Evolutionary conservation across 2,329 filamentous ascomycete genomes (phyloP), one percentile per base, ranked within the genome.

Genomic region (Clarireedia sp.): DNA sequence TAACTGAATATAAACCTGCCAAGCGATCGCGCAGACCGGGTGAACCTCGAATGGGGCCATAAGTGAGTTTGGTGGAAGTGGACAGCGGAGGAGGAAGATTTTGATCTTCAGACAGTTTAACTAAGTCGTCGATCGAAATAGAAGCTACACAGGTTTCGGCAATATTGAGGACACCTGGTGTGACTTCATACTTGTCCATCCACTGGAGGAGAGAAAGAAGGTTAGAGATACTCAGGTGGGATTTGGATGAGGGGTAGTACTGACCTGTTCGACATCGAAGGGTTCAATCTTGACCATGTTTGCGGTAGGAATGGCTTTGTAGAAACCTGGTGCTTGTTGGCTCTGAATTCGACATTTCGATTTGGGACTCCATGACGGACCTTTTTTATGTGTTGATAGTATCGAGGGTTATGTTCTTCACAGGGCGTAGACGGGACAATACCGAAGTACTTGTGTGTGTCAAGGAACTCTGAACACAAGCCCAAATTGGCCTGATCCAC

Each of bases 101-200:
- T 50, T 79, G 77, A 62, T 83, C 78, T 45, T 80, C 78, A 56
- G 74, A 83, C 24, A 92, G 70, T 0, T 70, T 70, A 9, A 77
- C 72, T 3, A 92, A 75, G 48, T 90, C 80, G 23, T 86, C 77
- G 57, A 92, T 73, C 0, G 87, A 90, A 21, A 92, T 75, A 3
- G 86, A 89, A 2, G 85, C 82, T 55, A 82, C 86, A 66, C 88
- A 92, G 0, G 88, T 92, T 70, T 92, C 88, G 56, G 87, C 86
- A 48, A 92, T 79, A 69, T 95, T 91, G 68, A 84, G 67, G 2
- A 79, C 76, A 5, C 74, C 75, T 0, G 78, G 77, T 2, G 76
- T 81, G 8, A 63, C 74, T 66, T 84, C 79, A 60, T 82, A 81
- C 54, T 73, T 71, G 69, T 83, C 78, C 80, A 85, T 84, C 82